Evolutionary conservation across 2,329 filamentous ascomycete genomes (phyloP).

Genomic region (Zymoseptoria brevis): DNA sequence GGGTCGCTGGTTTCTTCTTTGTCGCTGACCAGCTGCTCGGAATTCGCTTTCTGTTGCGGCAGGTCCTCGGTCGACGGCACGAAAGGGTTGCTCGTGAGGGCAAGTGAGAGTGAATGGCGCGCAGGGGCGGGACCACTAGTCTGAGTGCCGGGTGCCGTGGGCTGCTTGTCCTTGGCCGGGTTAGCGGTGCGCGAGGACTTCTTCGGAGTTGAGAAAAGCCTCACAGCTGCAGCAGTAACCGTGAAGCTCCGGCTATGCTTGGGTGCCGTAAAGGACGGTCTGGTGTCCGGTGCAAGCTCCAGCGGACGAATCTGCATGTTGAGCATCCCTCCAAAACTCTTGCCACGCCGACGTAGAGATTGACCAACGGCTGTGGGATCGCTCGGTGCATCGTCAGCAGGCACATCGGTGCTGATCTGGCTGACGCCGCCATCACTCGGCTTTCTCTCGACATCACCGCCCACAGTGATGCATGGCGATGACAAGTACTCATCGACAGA

Average conservation of each 20-base stretch:
- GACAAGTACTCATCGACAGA: constrained; percentile 3
- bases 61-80: not conserved
- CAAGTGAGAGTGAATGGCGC: constrained; percentile 4
- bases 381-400: not conserved
- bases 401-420: not conserved
- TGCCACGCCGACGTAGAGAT: constrained; percentile 8
- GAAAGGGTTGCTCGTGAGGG: constrained; percentile 6
- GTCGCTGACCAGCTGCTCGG: not conserved
- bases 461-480: constrained; percentile 7
- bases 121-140: not conserved
- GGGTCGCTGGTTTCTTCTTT: not conserved
- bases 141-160: not conserved
- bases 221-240: not conserved
- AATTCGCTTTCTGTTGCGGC: not conserved
- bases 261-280: not conserved
- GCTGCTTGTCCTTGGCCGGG: not conserved
- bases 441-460: constrained; percentile 12
- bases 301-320: not conserved
- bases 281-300: not conserved
- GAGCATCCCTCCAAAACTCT: constrained; percentile 6
- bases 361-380: not conserved
- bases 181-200: not conserved
- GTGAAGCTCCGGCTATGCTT: not conserved
- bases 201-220: not conserved
- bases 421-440: constrained; percentile 1